Evolutionary conservation across 2,329 filamentous ascomycete species (phyloP).

Genomic region (Fusarium irregulare): DNA sequence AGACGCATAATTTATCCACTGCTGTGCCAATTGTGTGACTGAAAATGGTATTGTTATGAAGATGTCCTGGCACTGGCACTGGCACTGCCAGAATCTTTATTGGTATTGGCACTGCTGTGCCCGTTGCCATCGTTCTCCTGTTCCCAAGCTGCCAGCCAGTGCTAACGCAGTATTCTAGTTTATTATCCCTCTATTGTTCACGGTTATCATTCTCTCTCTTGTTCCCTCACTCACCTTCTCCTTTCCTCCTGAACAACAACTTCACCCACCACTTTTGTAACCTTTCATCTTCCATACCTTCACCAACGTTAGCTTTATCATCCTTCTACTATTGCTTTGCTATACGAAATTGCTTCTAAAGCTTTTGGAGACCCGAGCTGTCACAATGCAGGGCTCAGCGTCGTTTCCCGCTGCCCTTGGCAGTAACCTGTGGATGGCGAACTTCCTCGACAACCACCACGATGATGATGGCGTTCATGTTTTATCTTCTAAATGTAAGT

Average conservation of each 20-base stretch:
- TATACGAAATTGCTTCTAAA: background rate
- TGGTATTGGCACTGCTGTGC: background rate
- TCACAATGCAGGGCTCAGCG: conserved; percentile 18
- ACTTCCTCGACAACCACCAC: background rate
- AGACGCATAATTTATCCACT: background rate
- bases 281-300: background rate
- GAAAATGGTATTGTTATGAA: background rate
- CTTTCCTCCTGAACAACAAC: background rate
- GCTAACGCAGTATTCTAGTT: background rate
- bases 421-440: conserved; percentile 15
- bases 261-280: background rate
- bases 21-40: background rate
- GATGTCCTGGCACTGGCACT: background rate
- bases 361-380: background rate
- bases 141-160: conserved; percentile 3
- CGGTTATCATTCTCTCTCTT: background rate
- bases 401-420: conserved; percentile 25
- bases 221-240: background rate
- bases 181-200: background rate
- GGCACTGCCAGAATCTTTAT: background rate
- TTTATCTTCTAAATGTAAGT: conserved; percentile 1
- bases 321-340: background rate
- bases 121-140: background rate
- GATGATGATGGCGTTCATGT: background rate
- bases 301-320: background rate